phyloP scores from a whole-genome alignment of 495 filamentous ascomycete species.

The Penicillium longicatenatum region DNA sequence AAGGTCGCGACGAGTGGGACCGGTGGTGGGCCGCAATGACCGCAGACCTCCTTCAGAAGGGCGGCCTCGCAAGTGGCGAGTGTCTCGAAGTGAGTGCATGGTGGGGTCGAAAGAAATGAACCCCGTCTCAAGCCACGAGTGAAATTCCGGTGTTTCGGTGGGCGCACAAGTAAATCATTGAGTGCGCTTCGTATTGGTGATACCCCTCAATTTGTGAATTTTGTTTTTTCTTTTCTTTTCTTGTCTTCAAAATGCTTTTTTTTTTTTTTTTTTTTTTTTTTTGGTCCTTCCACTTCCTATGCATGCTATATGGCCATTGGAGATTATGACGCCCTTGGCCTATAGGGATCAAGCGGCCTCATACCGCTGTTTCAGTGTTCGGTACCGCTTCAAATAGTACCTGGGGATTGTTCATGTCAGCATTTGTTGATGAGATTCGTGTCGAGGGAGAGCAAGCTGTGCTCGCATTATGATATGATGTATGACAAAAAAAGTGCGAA shows the following conservation, averaged over 20 bases:
- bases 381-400: slow-evolving; percentile 94
- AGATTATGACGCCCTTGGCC: neutral
- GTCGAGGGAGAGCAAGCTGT: slow-evolving; percentile 15
- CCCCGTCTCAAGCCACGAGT: slow-evolving; percentile 14
- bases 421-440: slow-evolving; percentile 11
- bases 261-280: slow-evolving; percentile 33
- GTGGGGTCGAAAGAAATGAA: slow-evolving; percentile 76
- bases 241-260: slow-evolving; percentile 23
- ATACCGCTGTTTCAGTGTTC: slow-evolving; percentile 83
- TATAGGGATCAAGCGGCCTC: slow-evolving; percentile 40
- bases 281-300: slow-evolving; percentile 18
- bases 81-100: slow-evolving; percentile 93
- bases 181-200: slow-evolving; percentile 48
- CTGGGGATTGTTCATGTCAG: slow-evolving; percentile 48
- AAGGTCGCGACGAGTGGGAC: slow-evolving; percentile 91
- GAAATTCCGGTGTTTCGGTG: slow-evolving; percentile 29
- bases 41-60: slow-evolving; percentile 75
- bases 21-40: slow-evolving; percentile 87
- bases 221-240: slow-evolving; percentile 22
- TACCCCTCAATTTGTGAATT: slow-evolving; percentile 38
- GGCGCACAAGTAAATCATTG: slow-evolving; percentile 32
- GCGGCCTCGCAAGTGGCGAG: slow-evolving; percentile 79
- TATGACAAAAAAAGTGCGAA: slow-evolving; percentile 26
- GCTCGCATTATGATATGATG: slow-evolving; percentile 36
- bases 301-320: slow-evolving; percentile 11